Evolutionary conservation across 441 rosid genomes (phyloP), one percentile per base, ranked within the genome.

Genomic region (Pelargonium citronellum): DNA sequence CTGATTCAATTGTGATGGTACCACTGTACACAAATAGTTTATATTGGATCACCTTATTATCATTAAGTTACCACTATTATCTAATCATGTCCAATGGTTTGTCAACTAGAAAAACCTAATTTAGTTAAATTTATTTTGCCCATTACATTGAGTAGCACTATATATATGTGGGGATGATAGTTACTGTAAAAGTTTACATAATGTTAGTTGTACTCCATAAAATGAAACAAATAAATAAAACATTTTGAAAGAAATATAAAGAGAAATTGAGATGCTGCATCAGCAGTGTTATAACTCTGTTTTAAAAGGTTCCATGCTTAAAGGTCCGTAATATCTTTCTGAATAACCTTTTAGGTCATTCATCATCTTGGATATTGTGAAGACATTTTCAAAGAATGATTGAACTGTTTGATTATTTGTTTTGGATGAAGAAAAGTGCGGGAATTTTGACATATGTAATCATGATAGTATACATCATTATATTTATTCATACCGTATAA

Each of bases 341-440:
- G 37, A 30, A 4, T 30, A 30, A 30, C 37, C 37, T 30, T 30
- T 30, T 30, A 2, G 37, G 37, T 30, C 37, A 30, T 30, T 30
- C 37, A 30, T 30, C 37, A 30, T 30, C 37, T 30, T 53, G 60
- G 60, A 53, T 53, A 53, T 15, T 19, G 16, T n/a, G 16, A 53
- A 5, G 16, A 53, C 60, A 5, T 53, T 15, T 4, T 15, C 15
- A 15, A n/a, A 19, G 60, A 53, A 53, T 7, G 37, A 53, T 6
- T 53, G 20, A 17, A n/a, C 15, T 53, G 15, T n/a, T 53, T n/a
- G 19, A 53, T 53, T 17, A 53, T 17, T 53, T 53, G n/a, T 53
- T 53, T 53, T 53, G 60, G 20, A 53, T 53, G 60, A n/a, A 15
- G 60, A 53, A 53, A 53, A 53, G 37, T 53, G 60, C 19, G 17